Percentiles rank a stretch among this genome's conserved stretches.
Evolutionary conservation across 306 rosid genomes (phyloP).

Genomic region (Purshia tridentata): DNA sequence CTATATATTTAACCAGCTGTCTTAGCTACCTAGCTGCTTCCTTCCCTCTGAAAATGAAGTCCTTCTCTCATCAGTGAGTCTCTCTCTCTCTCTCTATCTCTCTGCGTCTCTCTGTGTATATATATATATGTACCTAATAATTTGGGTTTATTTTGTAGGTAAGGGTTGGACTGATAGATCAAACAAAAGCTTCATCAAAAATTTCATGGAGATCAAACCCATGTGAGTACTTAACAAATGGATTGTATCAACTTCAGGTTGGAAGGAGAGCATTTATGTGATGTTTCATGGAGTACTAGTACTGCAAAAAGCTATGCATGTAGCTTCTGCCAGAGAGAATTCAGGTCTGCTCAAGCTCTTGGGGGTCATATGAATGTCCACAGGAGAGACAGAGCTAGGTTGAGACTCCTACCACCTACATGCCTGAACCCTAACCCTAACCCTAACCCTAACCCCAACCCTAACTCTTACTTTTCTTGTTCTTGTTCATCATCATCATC

Average conservation of each 20-base stretch:
- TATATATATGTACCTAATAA: neutral
- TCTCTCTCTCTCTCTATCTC: neutral
- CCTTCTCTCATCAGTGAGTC: neutral
- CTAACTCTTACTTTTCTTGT: constrained; percentile 33
- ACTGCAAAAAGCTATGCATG: constrained; percentile 59
- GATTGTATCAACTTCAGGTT: constrained; percentile 29
- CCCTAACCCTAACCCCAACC: constrained; percentile 32
- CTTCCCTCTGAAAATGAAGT: constrained; percentile 5
- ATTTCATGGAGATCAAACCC: constrained; percentile 49
- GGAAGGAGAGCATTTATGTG: constrained; percentile 40
- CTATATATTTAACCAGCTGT: constrained; percentile 3
- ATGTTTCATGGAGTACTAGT: constrained; percentile 55
- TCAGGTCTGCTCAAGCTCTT: constrained; percentile 83
- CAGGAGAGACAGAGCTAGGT: constrained; percentile 79
- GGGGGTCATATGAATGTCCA: constrained; percentile 96
- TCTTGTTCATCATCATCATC: constrained; percentile 24
- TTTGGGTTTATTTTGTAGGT: constrained; percentile 16
- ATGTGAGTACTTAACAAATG: constrained; percentile 31
- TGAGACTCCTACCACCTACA: constrained; percentile 45
- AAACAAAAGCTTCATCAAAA: too few species aligned
- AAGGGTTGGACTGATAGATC: neutral
- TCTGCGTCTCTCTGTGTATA: constrained; percentile 21
- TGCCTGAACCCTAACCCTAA: constrained; percentile 27
- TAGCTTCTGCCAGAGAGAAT: constrained; percentile 80
- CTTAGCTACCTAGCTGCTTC: neutral